Evolutionary conservation across 106 monocot species (phyloP), one percentile per base, ranked within the genome.

Genomic region (Narthecium ossifragum): DNA sequence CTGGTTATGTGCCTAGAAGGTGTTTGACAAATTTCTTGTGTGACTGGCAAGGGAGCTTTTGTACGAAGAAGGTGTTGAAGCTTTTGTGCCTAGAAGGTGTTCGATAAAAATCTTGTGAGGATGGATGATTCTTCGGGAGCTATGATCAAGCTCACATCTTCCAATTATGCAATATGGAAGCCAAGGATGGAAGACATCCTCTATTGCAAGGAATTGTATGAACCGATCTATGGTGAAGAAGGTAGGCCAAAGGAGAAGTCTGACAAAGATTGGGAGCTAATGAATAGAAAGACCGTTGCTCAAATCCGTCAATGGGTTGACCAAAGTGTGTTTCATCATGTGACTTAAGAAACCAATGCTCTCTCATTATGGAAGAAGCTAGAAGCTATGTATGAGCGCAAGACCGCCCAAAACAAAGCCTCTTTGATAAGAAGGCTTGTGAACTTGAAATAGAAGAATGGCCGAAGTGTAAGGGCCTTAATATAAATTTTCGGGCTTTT

Each of bases 251-350:
- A 34, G 14, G 31, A 1, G 2, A 36, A 34, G 34, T n/a, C 11
- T 4, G 32, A 57, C 2, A 13, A 31, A 8, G 32, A 32, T 14
- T 57, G 57, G 57, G 7, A 31, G 18, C 32, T 34, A 18, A 20
- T 34, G 4, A 34, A 32, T 18, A 3, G 57, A 8, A 36, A 18
- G 8, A 36, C 57, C 9, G 34, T 34, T 36, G 32, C 1, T 9
- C 2, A 21, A 17, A 57, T 57, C 15, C 11, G 32, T 17, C 32
- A 57, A 34, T 57, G 15, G 32, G 21, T 57, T 14, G 57, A 57
- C 34, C 17, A 57, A 34, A 34, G 31, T 34, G 57, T 32, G 8
- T 57, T 34, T 33, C 4, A 57, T 57, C 32, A 57, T 34, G 53
- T 53, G 17, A 7, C 53, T 4, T 5, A 3, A 26, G 53, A 53